Base-by-base conservation (phyloP, 2,329 filamentous ascomycete genomes). In the Epichloe sibirici region DNA sequence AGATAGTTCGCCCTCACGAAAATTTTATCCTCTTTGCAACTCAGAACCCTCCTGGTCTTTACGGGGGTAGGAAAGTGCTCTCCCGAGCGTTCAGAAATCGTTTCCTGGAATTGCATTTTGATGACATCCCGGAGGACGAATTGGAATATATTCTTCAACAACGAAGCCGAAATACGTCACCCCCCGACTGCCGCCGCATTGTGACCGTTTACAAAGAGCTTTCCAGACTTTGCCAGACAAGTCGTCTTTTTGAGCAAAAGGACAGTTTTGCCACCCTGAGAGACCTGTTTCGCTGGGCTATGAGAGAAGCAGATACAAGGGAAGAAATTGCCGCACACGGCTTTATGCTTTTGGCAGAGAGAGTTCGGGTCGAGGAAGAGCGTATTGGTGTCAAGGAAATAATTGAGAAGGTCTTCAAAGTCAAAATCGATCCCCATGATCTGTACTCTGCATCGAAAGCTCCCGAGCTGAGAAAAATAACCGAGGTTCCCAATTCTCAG, bases 11-110 rank as follows among this genome's bases (percentile, higher is more conserved):
- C 35, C 94, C 93, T 0, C 90, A 98, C 58, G 83, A 89, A 34
- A 90, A 94, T 60, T 98, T 98, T 66, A 95, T 97, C 81, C 79
- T 99, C 0, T 98, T 98, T 63, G 93, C 93, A 2, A 99, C 93
- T 0, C 93, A 99, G 64, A 98, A 99, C 59, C 93, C 93, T 0
- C 86, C 94, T 23, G 93, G 93, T 38, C 72, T 98, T 1, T 99
- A 99, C 61, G 94, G 94, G 54, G 93, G 93, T 15, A 81, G 93
- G 60, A 99, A 99, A 65, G 83, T 88, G 0, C 75, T 99, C 7
- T 97, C 93, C 1, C 81, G 94, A 43, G 93, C 93, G 2, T 98
- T 99, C 69, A 83, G 94, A 51, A 99, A 98, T 66, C 82, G 93
- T 62, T 99, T 99, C 62, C 77, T 99, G 3, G 93, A 99, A 68